Conservation (phyloP, 768 basidiomycete genomes). For the Trichaptum fuscoviolaceum region DNA sequence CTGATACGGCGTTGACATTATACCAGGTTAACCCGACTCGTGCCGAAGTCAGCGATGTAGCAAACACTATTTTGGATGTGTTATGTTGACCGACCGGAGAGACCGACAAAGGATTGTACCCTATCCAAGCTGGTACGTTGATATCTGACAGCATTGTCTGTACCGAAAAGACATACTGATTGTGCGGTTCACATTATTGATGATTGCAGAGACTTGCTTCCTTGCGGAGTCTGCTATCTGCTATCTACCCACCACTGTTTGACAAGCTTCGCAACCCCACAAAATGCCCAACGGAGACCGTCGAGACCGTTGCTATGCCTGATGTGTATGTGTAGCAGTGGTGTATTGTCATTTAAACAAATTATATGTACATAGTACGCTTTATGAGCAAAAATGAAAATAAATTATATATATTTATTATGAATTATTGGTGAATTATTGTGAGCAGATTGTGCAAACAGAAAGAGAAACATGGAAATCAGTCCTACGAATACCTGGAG, state of each 20-base stretch:
- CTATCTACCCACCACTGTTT: conserved; percentile 89
- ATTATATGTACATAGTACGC: too few species aligned
- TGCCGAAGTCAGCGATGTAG: conserved; percentile 98
- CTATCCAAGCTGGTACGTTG: conserved; percentile 81
- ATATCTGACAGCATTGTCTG: conserved; percentile 5
- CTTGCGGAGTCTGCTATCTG: conserved; percentile 95
- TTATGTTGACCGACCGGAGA: conserved; percentile 99
- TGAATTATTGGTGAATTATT: too few species aligned
- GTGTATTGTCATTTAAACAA: too few species aligned
- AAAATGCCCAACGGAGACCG: conserved; percentile 85
- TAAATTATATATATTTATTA: too few species aligned
- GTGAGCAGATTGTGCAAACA: too few species aligned
- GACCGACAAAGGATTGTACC: conserved; percentile 97
- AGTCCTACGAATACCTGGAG: too few species aligned
- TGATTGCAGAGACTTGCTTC: conserved; percentile 99
- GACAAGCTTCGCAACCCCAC: conserved; percentile 80
- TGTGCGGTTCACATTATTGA: conserved; percentile 55
- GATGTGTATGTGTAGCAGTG: too few species aligned
- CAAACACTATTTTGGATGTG: conserved; percentile 99
- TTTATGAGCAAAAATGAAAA: too few species aligned
- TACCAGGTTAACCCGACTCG: conserved; percentile 94
- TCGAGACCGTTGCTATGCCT: conserved; percentile 94
- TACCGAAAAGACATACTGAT: background rate
- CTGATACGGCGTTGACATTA: background rate
- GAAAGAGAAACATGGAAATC: too few species aligned